phyloP scores from a whole-genome alignment of 23 red algal species.

The Cyanidioschyzon merolae region DNA sequence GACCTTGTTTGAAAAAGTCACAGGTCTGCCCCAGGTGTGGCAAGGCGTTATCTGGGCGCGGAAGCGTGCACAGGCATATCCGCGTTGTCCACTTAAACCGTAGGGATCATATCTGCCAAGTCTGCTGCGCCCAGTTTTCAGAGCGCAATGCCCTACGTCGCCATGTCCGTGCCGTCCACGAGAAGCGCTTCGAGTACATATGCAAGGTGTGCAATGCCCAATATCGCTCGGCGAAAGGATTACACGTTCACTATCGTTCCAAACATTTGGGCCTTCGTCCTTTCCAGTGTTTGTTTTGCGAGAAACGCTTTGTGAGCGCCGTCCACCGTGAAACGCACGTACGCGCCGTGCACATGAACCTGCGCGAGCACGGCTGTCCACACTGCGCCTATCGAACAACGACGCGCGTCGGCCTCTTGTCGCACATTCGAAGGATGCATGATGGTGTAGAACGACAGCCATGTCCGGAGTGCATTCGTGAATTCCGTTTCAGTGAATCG shows the following conservation, averaged over 20 bases:
- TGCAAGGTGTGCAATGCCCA: background rate
- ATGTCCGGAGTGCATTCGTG: background rate
- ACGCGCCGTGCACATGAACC: background rate
- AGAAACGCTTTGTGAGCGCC: background rate
- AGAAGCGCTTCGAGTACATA: background rate
- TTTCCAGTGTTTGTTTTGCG: background rate
- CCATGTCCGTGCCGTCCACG: constrained; percentile 4
- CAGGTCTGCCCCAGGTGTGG: constrained; percentile 7
- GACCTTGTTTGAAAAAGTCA: too few species aligned
- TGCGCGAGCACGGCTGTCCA: background rate
- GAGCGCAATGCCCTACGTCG: background rate
- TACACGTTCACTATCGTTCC: background rate
- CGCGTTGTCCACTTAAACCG: background rate
- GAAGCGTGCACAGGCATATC: constrained; percentile 2
- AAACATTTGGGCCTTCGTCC: background rate
- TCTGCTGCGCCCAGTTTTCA: background rate
- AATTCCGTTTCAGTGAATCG: background rate
- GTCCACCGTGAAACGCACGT: background rate
- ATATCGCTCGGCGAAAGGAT: background rate
- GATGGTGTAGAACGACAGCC: background rate
- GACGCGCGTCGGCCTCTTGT: background rate
- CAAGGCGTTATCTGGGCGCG: background rate
- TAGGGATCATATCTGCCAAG: background rate
- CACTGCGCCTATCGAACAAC: background rate
- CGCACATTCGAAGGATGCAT: constrained; percentile 1